Evolutionary conservation across 331 rosid genomes (phyloP).

Genomic region (Malus hybrid): DNA sequence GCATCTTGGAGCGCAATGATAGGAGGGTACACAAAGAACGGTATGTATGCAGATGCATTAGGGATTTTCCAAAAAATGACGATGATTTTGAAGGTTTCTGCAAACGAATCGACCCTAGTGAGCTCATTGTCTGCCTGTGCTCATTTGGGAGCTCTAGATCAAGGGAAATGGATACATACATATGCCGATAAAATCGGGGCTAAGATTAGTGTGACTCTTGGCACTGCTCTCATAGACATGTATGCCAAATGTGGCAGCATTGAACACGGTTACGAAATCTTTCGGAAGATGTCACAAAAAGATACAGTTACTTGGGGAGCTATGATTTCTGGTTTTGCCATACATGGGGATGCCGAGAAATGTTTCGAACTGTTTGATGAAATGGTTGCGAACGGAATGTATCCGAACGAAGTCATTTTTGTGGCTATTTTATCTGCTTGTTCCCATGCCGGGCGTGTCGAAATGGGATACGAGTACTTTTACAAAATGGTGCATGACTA

Average conservation of each 20-base stretch:
- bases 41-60: conserved; percentile 26
- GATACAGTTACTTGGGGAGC: conserved; percentile 48
- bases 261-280: conserved; percentile 22
- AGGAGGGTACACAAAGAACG: conserved; percentile 31
- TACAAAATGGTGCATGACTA: conserved; percentile 26
- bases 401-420: conserved; percentile 34
- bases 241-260: conserved; percentile 45
- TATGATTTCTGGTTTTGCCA: conserved; percentile 40
- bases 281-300: conserved; percentile 22
- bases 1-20: conserved; percentile 53
- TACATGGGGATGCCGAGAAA: conserved; percentile 20
- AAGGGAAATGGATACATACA: conserved; percentile 34
- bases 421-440: conserved; percentile 41
- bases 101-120: conserved; percentile 40
- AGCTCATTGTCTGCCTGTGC: conserved; percentile 42
- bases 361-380: conserved; percentile 33
- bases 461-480: conserved; percentile 30
- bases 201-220: conserved; percentile 11
- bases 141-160: conserved; percentile 36
- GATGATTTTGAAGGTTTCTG: conserved; percentile 17
- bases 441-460: conserved; percentile 36
- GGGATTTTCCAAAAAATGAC: conserved; percentile 25
- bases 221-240: conserved; percentile 41
- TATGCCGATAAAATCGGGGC: conserved; percentile 13
- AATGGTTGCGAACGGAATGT: conserved; percentile 32